Conservation (phyloP, 2,329 filamentous ascomycete genomes). For the Boeremia exigua region DNA sequence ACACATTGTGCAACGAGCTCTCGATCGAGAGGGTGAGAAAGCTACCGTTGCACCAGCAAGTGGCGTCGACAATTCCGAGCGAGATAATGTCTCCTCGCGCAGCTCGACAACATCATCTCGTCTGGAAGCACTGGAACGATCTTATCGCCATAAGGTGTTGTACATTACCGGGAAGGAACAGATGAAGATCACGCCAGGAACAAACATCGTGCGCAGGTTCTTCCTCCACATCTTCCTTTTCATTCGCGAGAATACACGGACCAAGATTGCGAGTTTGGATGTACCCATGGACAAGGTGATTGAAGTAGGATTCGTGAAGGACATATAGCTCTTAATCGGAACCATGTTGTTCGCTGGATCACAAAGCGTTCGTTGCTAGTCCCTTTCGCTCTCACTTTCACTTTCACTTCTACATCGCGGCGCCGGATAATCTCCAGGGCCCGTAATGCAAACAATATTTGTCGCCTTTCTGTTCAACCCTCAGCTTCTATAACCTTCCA, state of each 20-base stretch:
- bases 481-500: too few relatives aligned
- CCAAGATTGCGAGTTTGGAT: constrained; percentile 69
- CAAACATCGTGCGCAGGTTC: constrained; percentile 53
- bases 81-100: constrained; percentile 10
- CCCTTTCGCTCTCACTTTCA: not conserved
- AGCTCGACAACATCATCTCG: constrained; percentile 35
- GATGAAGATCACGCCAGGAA: constrained; percentile 50
- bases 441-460: too few relatives aligned
- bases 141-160: constrained; percentile 56
- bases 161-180: constrained; percentile 63
- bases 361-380: not conserved
- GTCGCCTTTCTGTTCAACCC: too few relatives aligned
- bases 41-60: constrained; percentile 14
- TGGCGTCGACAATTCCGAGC: not conserved
- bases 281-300: constrained; percentile 66
- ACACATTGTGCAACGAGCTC: constrained; percentile 38
- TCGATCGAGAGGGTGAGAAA: constrained; percentile 37
- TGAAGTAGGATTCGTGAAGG: constrained; percentile 73
- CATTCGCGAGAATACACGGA: constrained; percentile 69
- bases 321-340: constrained; percentile 55
- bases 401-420: not conserved
- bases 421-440: too few relatives aligned
- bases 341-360: not conserved
- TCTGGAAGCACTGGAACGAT: constrained; percentile 49
- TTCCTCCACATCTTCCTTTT: constrained; percentile 66